Base-by-base conservation (phyloP, 2,329 filamentous ascomycete genomes). In the Botrytis fabae region DNA sequence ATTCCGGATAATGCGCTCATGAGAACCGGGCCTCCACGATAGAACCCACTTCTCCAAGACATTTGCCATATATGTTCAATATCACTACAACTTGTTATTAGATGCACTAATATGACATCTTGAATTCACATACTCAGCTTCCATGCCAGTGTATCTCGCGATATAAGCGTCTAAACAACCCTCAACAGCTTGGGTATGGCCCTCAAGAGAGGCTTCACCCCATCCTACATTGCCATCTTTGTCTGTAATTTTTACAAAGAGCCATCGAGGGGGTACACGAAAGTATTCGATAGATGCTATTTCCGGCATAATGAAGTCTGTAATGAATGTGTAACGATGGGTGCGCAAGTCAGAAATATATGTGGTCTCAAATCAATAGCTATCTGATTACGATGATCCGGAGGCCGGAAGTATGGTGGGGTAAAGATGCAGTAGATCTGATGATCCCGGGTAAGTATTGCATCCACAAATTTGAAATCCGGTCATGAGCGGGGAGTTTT, bases 31-130 rank as follows among this genome's bases (percentile, higher is more conserved):
- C 92, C 93, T 2, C 92, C 92, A 42, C 93, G 86, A 81, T 95
- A 95, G 81, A 95, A 95, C 0, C 89, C 88, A 60, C 87, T 84
- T 60, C 92, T 86, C 87, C 90, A 94, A 40, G 88, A 88, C 75
- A 87, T 86, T 80, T 94, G 92, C 93, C 93, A 95, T 73, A 95
- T 91, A 75, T 93, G 90, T 79, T 95, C 92, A 75, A 95, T 94
- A 66, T 93, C 89, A 79, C 90, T 92, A 63, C 46, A 16, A 57
- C 20, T 18, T 25, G 48, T 66, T 18, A 54, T 54, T 72, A n/a
- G 69, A 46, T 72, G 62, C 9, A 28, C 38, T 18, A 69, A 12
- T 25, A 2, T 14, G 40, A 28, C 8, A 18, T 25, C 22, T 22
- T 46, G 32, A 28, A 38, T 51, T 5, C 35, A 69, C 84, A 73